Evolutionary conservation across 495 filamentous ascomycete species (phyloP).

Genomic region (Daldinia childiae): DNA sequence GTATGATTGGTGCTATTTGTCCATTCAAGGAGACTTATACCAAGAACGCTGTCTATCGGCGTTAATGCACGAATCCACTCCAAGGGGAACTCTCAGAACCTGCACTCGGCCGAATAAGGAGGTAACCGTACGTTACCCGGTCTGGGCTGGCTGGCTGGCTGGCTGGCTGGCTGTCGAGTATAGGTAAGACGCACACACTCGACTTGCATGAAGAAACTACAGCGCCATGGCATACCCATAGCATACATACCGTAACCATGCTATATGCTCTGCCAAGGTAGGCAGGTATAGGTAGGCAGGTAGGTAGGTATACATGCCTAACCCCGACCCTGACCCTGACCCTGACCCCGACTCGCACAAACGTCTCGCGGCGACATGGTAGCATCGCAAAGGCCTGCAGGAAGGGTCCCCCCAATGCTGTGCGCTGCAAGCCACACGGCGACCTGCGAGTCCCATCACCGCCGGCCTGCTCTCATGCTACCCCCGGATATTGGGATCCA

Average conservation of each 20-base stretch:
- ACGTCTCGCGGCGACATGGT: background rate
- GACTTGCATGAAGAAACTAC: constrained; percentile 9
- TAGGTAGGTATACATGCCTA: background rate
- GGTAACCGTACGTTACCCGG: background rate
- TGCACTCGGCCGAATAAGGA: constrained; percentile 34
- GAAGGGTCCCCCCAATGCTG: too few relatives aligned
- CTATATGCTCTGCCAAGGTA: background rate
- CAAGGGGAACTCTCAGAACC: constrained; percentile 2
- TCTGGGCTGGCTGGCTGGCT: constrained; percentile 15
- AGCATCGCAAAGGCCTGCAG: too few relatives aligned
- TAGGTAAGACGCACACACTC: background rate
- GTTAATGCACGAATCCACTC: constrained; percentile 10
- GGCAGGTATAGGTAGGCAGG: too few relatives aligned
- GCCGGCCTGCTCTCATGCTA: constrained; percentile 3
- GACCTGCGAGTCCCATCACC: constrained; percentile 7
- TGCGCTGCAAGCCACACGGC: constrained; percentile 21
- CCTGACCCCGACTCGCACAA: constrained; percentile 12
- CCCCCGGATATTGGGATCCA: constrained; percentile 30
- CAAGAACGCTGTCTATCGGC: background rate
- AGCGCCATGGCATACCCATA: background rate
- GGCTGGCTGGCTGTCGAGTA: background rate
- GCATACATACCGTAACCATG: background rate
- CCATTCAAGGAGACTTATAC: too few relatives aligned
- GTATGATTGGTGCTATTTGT: constrained; percentile 5
- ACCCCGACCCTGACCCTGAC: constrained; percentile 2